Percentiles rank a stretch among this genome's conserved stretches.
Evolutionary conservation across 495 filamentous ascomycete species (phyloP).

Genomic region (Podospora fimiseda): DNA sequence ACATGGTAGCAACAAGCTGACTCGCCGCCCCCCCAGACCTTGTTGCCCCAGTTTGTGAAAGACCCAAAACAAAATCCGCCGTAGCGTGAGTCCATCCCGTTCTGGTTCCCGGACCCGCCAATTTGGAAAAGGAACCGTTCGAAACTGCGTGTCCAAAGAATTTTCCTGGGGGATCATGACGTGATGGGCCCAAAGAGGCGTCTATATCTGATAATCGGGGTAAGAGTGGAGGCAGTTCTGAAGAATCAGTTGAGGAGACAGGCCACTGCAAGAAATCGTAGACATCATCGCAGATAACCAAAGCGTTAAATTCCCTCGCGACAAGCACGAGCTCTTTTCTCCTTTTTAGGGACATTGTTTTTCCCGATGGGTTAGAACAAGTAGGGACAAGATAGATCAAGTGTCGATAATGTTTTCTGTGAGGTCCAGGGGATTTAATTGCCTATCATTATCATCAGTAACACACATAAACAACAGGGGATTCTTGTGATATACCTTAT

Average conservation of each 20-base stretch:
- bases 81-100: constrained; percentile 80
- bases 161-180: constrained; percentile 23
- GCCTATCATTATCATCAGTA: neutral
- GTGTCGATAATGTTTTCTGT: constrained; percentile 68
- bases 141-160: constrained; percentile 69
- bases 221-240: constrained; percentile 20
- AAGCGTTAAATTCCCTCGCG: constrained; percentile 66
- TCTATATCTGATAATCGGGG: constrained; percentile 77
- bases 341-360: constrained; percentile 59
- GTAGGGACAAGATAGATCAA: constrained; percentile 80
- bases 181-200: constrained; percentile 37
- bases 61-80: constrained; percentile 56
- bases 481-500: neutral
- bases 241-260: constrained; percentile 7
- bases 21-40: constrained; percentile 71
- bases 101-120: constrained; percentile 69
- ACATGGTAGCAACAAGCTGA: constrained; percentile 60
- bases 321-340: constrained; percentile 57
- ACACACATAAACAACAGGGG: neutral
- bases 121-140: constrained; percentile 82
- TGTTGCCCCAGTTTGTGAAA: constrained; percentile 63
- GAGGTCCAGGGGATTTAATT: constrained; percentile 29
- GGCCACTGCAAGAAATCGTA: constrained; percentile 84
- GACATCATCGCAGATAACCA: constrained; percentile 82
- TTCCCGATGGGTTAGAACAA: constrained; percentile 73